Conservation (phyloP, 1,284 basidiomycete genomes). For the Chondrostereum purpureum region DNA sequence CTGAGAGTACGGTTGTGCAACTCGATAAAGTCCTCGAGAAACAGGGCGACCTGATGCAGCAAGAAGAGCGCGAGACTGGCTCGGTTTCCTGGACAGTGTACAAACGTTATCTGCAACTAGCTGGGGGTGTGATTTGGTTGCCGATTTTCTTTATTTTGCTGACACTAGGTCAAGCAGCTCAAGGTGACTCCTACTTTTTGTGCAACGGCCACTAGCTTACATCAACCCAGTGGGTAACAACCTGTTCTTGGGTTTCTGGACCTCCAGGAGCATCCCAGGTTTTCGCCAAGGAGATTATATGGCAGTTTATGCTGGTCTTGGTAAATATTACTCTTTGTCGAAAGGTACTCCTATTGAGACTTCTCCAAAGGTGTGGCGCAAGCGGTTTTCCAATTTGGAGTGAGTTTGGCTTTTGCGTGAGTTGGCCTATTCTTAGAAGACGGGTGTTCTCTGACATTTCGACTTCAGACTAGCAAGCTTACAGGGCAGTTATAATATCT, state of each 20-base stretch:
- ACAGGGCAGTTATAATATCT: conserved; percentile 54
- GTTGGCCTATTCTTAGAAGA: conserved; percentile 14
- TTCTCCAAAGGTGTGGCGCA: conserved; percentile 30
- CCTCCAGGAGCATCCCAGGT: conserved; percentile 32
- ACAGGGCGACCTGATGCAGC: conserved; percentile 38
- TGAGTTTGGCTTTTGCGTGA: conserved; percentile 49
- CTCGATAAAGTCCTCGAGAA: conserved; percentile 15
- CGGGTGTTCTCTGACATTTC: background rate
- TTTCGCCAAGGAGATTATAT: conserved; percentile 59
- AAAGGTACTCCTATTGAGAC: too few species aligned
- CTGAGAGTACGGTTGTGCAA: conserved; percentile 3
- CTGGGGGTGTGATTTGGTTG: conserved; percentile 43
- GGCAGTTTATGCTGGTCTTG: conserved; percentile 62
- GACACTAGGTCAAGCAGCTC: conserved; percentile 29
- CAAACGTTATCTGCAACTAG: conserved; percentile 43
- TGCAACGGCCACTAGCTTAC: background rate
- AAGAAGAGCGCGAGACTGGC: conserved; percentile 50
- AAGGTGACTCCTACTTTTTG: conserved; percentile 24
- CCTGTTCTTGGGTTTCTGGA: conserved; percentile 45
- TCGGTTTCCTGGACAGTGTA: conserved; percentile 48
- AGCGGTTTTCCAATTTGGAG: conserved; percentile 49
- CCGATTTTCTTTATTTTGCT: conserved; percentile 35
- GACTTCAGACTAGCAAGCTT: conserved; percentile 46
- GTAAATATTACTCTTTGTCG: conserved; percentile 21
- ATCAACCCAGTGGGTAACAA: conserved; percentile 32